These are phyloP conservation scores for Anastatica hierochuntica DNA, from an alignment of 345 rosid genomes.

Conservation along the genomic window DNA sequence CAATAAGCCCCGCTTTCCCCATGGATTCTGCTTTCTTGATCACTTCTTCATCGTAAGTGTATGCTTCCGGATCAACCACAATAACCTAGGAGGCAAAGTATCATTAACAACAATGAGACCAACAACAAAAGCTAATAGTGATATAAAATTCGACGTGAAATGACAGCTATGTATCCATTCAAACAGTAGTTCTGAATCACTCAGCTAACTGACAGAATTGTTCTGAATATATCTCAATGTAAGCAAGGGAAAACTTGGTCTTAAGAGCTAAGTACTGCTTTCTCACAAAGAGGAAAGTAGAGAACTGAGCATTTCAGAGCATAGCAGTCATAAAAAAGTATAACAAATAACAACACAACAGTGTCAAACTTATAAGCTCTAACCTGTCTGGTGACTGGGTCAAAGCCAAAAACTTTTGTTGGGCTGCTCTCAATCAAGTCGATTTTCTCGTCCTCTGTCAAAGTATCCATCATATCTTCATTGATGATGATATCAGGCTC, in stretches of 20 bases:
- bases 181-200: no score
- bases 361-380: no score
- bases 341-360: no score
- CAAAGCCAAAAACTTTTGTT: slow-evolving; percentile 71
- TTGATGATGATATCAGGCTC: slow-evolving; percentile 88
- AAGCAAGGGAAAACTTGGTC: no score
- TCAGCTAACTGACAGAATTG: no score
- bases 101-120: neutral
- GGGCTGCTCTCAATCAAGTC: slow-evolving; percentile 86
- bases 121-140: neutral
- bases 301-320: no score
- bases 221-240: no score
- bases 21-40: slow-evolving; percentile 79
- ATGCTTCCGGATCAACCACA: slow-evolving; percentile 83
- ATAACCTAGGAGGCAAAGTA: slow-evolving; percentile 38
- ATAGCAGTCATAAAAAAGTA: no score
- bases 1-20: slow-evolving; percentile 89
- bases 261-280: no score
- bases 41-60: slow-evolving; percentile 89
- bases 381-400: slow-evolving; percentile 63
- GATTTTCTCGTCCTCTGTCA: slow-evolving; percentile 60
- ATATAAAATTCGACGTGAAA: no score
- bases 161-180: no score
- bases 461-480: slow-evolving; percentile 74
- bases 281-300: no score